Percentiles rank a stretch among this genome's conserved stretches.
These are phyloP conservation scores for Apostasia shenzhenica DNA, from an alignment of 106 monocot genomes.

Conservation along the genomic window DNA sequence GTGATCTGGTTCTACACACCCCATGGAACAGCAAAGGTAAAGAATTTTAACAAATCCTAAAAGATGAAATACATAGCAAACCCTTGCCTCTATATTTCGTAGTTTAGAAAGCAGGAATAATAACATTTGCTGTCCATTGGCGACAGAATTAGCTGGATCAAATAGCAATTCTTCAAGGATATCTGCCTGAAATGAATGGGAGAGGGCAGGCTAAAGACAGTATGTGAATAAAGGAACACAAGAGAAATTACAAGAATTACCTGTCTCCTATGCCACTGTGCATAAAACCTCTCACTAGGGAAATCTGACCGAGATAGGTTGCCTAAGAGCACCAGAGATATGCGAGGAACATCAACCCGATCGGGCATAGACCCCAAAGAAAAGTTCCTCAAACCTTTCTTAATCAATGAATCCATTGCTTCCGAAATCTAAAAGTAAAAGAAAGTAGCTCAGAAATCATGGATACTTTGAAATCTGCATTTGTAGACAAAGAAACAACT, in stretches of 20 bases:
- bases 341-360: conserved; percentile 41
- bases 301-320: conserved; percentile 44
- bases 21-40: not conserved
- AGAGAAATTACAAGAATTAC: conserved; percentile 16
- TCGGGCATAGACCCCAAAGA: conserved; percentile 11
- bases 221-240: not conserved
- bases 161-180: conserved; percentile 60
- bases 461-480: too few relatives aligned
- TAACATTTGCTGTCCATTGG: conserved; percentile 21
- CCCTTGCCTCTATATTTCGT: conserved; percentile 32
- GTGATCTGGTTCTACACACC: too few relatives aligned
- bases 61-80: not conserved
- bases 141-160: conserved; percentile 17
- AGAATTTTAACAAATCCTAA: not conserved
- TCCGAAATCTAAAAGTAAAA: conserved; percentile 54
- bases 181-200: conserved; percentile 37
- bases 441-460: not conserved
- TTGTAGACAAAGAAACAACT: too few relatives aligned
- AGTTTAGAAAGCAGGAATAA: conserved; percentile 36
- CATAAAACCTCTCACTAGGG: conserved; percentile 35
- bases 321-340: conserved; percentile 55
- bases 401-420: conserved; percentile 47
- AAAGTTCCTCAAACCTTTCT: conserved; percentile 40
- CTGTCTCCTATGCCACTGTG: conserved; percentile 62
- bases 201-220: conserved; percentile 1